Conservation (phyloP, 129 eudicot species). For the Saussurea involucrata region DNA sequence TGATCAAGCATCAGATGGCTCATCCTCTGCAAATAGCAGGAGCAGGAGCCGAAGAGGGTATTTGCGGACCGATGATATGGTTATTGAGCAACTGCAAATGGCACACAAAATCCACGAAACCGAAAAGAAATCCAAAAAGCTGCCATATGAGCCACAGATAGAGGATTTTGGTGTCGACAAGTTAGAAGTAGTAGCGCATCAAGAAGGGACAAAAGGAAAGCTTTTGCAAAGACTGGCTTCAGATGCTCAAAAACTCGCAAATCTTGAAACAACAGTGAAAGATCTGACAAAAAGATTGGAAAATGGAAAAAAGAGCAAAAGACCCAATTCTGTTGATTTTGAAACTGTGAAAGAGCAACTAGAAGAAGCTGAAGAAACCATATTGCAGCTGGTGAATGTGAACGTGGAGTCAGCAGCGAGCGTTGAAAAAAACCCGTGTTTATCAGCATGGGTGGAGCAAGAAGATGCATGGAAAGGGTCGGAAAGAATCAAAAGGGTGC, state of each 20-base stretch:
- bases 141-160: conserved; percentile 45
- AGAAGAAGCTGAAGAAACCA: conserved; percentile 64
- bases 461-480: conserved; percentile 71
- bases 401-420: conserved; percentile 49
- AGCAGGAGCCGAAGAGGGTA: conserved; percentile 61
- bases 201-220: conserved; percentile 37
- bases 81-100: conserved; percentile 76
- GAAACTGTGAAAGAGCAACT: conserved; percentile 68
- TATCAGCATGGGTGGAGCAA: conserved; percentile 35
- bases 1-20: conserved; percentile 54
- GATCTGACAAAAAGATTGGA: conserved; percentile 54
- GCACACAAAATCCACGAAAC: conserved; percentile 30
- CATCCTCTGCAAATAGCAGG: conserved; percentile 33
- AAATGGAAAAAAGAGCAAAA: conserved; percentile 45
- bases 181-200: conserved; percentile 18
- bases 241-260: conserved; percentile 60
- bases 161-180: conserved; percentile 81
- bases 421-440: conserved; percentile 47
- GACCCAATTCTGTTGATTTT: conserved; percentile 42
- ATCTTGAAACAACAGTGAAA: conserved; percentile 51
- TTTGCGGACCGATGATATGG: conserved; percentile 45
- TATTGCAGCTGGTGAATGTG: conserved; percentile 45
- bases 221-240: conserved; percentile 64
- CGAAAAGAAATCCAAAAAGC: conserved; percentile 34
- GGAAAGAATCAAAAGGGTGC: conserved; percentile 76